Percentiles rank a stretch among this genome's conserved stretches.
Evolutionary conservation across 371 early-diverging fungal species (phyloP).

Genomic region (Mortierella sp.): DNA sequence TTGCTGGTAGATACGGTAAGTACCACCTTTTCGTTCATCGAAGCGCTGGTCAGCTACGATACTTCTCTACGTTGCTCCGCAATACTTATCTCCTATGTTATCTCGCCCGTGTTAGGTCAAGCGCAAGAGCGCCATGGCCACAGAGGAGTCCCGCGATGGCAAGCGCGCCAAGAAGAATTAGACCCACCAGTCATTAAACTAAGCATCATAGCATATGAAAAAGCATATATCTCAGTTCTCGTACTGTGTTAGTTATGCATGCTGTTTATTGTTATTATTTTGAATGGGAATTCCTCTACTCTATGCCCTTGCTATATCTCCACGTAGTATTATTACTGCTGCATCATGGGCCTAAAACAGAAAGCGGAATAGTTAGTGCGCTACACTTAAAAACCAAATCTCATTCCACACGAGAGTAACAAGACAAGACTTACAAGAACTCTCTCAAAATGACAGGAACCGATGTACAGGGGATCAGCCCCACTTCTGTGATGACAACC

Average conservation of each 20-base stretch:
- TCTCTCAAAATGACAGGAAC: slow-evolving; percentile 82
- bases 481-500: slow-evolving; percentile 93
- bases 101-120: slow-evolving; percentile 51
- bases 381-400: not conserved
- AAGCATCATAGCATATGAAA: slow-evolving; percentile 7
- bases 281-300: not conserved
- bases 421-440: slow-evolving; percentile 39
- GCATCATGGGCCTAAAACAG: slow-evolving; percentile 42
- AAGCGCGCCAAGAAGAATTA: slow-evolving; percentile 44
- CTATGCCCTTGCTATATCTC: too few relatives aligned
- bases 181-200: not conserved
- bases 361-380: not conserved
- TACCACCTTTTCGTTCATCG: not conserved
- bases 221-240: not conserved
- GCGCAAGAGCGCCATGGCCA: slow-evolving; percentile 66
- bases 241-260: not conserved
- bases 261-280: not conserved
- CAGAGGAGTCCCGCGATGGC: slow-evolving; percentile 47
- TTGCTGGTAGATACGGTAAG: slow-evolving; percentile 64
- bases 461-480: slow-evolving; percentile 93
- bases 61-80: too few relatives aligned
- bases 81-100: not conserved
- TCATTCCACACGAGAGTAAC: not conserved
- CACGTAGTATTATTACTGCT: slow-evolving; percentile 16
- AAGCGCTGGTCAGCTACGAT: too few relatives aligned